phyloP scores from a whole-genome alignment of 2,329 filamentous ascomycete genomes.

The Sporothrix luriei region DNA sequence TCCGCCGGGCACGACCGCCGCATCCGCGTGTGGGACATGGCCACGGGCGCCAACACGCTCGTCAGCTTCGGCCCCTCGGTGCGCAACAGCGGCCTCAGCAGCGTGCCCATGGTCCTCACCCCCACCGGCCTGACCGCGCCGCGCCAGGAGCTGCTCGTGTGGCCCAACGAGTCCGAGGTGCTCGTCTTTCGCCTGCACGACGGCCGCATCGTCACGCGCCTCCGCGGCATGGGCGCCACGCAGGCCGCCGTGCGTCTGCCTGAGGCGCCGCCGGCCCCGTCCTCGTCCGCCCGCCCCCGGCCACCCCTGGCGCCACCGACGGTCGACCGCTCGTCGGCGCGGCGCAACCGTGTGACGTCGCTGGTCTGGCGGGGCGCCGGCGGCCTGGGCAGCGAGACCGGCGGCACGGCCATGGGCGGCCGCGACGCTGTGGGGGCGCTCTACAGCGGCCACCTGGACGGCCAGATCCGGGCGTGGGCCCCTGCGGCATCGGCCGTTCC shows the following conservation, averaged over 20 bases:
- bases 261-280: background rate
- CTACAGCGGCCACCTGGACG: conserved; percentile 82
- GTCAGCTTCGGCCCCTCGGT: conserved; percentile 83
- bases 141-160: conserved; percentile 70
- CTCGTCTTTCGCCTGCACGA: conserved; percentile 78
- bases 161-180: conserved; percentile 80
- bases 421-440: conserved; percentile 58
- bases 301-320: background rate
- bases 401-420: conserved; percentile 63
- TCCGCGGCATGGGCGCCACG: conserved; percentile 65
- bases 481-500: conserved; percentile 53
- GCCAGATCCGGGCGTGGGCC: conserved; percentile 78
- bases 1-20: conserved; percentile 81
- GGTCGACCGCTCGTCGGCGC: conserved; percentile 45
- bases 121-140: conserved; percentile 61
- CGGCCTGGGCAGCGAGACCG: conserved; percentile 57
- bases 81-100: conserved; percentile 69
- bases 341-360: conserved; percentile 69
- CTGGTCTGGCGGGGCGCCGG: conserved; percentile 71
- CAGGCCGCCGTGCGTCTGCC: conserved; percentile 49
- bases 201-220: conserved; percentile 69
- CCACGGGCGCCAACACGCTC: conserved; percentile 80
- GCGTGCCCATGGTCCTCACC: conserved; percentile 62
- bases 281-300: background rate
- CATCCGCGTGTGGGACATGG: conserved; percentile 84